Percentiles rank a stretch among this genome's conserved stretches.
Evolutionary conservation across 2,329 filamentous ascomycete genomes (phyloP).

Genomic region (Claviceps citrina): DNA sequence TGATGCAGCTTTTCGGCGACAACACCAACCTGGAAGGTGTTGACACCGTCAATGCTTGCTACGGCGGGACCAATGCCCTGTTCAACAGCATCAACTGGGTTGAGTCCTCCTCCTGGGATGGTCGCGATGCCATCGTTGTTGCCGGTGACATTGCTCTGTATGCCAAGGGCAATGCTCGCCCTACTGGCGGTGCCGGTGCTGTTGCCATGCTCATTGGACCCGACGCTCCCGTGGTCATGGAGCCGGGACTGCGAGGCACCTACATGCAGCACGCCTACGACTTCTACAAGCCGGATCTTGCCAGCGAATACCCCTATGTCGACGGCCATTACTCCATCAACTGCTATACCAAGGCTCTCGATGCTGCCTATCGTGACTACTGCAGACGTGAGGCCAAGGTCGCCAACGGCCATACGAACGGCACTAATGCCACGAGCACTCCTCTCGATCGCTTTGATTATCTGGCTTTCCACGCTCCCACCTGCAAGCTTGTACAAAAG

Average conservation of each 20-base stretch:
- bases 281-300: slow-evolving; percentile 81
- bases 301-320: slow-evolving; percentile 75
- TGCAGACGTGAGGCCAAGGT: slow-evolving; percentile 52
- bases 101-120: slow-evolving; percentile 77
- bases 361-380: slow-evolving; percentile 70
- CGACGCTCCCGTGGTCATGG: slow-evolving; percentile 59
- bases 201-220: slow-evolving; percentile 69
- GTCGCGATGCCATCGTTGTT: slow-evolving; percentile 64
- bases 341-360: slow-evolving; percentile 70
- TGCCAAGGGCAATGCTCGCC: slow-evolving; percentile 67
- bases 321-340: slow-evolving; percentile 70
- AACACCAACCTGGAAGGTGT: slow-evolving; percentile 76
- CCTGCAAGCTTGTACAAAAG: slow-evolving; percentile 77
- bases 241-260: slow-evolving; percentile 63
- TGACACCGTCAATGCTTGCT: slow-evolving; percentile 74
- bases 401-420: slow-evolving; percentile 37
- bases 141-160: slow-evolving; percentile 75
- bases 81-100: slow-evolving; percentile 78
- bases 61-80: slow-evolving; percentile 70
- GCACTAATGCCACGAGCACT: slow-evolving; percentile 35
- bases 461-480: slow-evolving; percentile 69
- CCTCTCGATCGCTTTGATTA: slow-evolving; percentile 70
- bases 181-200: slow-evolving; percentile 64
- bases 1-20: slow-evolving; percentile 74
- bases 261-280: slow-evolving; percentile 79